Percentiles rank a stretch among this genome's conserved stretches.
Conservation (phyloP, 805 yeast genomes). For the Metschnikowia borealis region DNA sequence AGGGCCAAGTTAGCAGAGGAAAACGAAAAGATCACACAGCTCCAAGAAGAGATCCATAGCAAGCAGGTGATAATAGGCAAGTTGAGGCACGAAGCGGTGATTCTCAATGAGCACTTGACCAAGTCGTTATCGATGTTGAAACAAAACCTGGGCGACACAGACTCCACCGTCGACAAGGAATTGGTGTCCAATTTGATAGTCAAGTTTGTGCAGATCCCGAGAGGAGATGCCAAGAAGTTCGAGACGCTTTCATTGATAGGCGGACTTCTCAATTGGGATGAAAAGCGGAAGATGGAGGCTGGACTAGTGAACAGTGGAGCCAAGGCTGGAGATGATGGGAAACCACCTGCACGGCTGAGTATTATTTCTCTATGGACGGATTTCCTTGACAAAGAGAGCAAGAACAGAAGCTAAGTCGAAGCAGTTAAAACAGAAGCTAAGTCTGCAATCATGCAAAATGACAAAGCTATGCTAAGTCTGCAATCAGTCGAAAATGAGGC, state of each 20-base stretch:
- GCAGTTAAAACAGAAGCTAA: no score
- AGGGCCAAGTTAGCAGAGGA: constrained; percentile 16
- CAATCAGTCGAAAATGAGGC: no score
- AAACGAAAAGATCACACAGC: constrained; percentile 37
- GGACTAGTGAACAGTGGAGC: constrained; percentile 49
- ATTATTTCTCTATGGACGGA: constrained; percentile 80
- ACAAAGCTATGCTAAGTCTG: no score
- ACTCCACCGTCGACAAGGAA: constrained; percentile 82
- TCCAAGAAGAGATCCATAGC: constrained; percentile 51
- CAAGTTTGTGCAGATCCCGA: constrained; percentile 79
- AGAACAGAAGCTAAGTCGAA: background rate
- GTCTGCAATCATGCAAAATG: no score
- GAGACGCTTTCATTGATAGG: constrained; percentile 86
- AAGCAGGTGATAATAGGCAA: constrained; percentile 83
- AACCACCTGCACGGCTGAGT: constrained; percentile 39
- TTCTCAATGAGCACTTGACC: constrained; percentile 90
- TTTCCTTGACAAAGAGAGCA: constrained; percentile 67
- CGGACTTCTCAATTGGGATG: constrained; percentile 85
- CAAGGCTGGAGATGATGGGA: constrained; percentile 18
- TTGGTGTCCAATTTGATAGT: constrained; percentile 80
- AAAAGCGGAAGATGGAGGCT: constrained; percentile 68
- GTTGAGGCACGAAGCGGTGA: constrained; percentile 89
- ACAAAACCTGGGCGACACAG: constrained; percentile 55
- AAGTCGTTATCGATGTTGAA: constrained; percentile 84
- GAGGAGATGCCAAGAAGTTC: constrained; percentile 92